Base-by-base conservation (phyloP, 106 monocot species). In the Allium cepa region DNA sequence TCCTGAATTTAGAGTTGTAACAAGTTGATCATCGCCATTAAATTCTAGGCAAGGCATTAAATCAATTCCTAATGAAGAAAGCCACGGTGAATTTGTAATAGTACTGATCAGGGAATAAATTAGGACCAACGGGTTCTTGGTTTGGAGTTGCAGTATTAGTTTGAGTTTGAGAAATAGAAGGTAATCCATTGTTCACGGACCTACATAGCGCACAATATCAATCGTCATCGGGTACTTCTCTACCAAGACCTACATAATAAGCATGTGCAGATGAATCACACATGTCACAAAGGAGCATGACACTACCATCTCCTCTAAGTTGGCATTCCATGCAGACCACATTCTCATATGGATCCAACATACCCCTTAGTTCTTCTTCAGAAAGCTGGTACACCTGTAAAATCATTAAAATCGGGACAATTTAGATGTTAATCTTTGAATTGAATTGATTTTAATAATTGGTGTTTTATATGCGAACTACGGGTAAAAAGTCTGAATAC, bases 241-340 rank as follows among this genome's bases (percentile, higher is more conserved):
- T 71, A 13, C 93, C 88, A 27, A 88, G 85, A 22, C 93, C 93
- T 74, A 93, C 93, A 71, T 88, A 93, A 63, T 93, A 93, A 10
- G 93, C 86, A 59, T 93, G 93, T n/a, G 93, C 85, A 9, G 93
- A 71, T 9, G 93, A 88, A 73, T 93, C 88, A 63, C 93, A 93
- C 13, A 83, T 79, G 75, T 93, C 93, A 71, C 93, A 93, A 11
- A 93, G 76, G 50, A 93, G 53, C 93, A 93, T 93, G 10, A 93
- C 57, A 56, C 69, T 81, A 75, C 88, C 93, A 60, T 93, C 88
- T 46, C 83, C 85, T 17, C 83, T 88, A 70, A 81, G 93, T 49
- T 85, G 85, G 77, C 93, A 93, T 67, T 84, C 92, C 27, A 92
- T 79, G 47, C 92, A 92, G 13, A 92, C 85, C 7, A 88, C 85